These are phyloP conservation scores for Cladobotryum mycophilum DNA, from an alignment of 2,329 filamentous ascomycete species.

Conservation along the genomic window DNA sequence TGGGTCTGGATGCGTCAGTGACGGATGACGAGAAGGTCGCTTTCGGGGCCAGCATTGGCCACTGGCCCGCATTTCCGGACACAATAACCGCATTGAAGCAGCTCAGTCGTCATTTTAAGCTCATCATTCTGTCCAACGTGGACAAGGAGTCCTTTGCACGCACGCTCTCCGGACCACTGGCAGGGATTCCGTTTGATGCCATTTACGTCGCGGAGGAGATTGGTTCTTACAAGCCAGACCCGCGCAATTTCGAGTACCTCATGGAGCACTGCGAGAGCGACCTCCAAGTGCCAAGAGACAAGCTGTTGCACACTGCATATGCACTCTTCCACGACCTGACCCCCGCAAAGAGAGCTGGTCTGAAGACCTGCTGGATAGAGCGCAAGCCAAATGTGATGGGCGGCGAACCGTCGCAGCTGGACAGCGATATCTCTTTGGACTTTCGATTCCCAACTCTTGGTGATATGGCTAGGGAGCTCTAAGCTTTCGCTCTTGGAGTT, in stretches of 20 bases:
- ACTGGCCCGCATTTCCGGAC: constrained; percentile 53
- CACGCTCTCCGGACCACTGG: constrained; percentile 33
- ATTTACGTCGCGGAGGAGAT: constrained; percentile 66
- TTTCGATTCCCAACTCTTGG: too few species aligned
- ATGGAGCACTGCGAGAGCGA: constrained; percentile 52
- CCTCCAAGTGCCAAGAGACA: constrained; percentile 32
- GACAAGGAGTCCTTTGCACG: constrained; percentile 33
- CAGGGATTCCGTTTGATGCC: constrained; percentile 49
- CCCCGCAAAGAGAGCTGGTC: constrained; percentile 53
- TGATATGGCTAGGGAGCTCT: too few species aligned
- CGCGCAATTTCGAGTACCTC: constrained; percentile 60
- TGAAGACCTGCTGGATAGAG: constrained; percentile 61
- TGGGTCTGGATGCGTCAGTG: constrained; percentile 21
- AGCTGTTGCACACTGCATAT: constrained; percentile 63
- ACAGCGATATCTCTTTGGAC: too few species aligned
- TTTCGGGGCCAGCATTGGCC: constrained; percentile 40
- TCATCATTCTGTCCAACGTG: constrained; percentile 57
- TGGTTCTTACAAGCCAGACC: constrained; percentile 63
- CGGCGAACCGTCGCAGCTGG: too few species aligned
- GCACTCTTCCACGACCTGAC: constrained; percentile 62
- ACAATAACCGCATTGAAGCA: constrained; percentile 45
- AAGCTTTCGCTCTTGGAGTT: too few species aligned
- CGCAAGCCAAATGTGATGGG: constrained; percentile 20
- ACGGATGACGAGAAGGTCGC: constrained; percentile 19
- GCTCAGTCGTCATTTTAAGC: constrained; percentile 46